Evolutionary conservation across 768 basidiomycete genomes (phyloP).

Genomic region (Panus rudis): DNA sequence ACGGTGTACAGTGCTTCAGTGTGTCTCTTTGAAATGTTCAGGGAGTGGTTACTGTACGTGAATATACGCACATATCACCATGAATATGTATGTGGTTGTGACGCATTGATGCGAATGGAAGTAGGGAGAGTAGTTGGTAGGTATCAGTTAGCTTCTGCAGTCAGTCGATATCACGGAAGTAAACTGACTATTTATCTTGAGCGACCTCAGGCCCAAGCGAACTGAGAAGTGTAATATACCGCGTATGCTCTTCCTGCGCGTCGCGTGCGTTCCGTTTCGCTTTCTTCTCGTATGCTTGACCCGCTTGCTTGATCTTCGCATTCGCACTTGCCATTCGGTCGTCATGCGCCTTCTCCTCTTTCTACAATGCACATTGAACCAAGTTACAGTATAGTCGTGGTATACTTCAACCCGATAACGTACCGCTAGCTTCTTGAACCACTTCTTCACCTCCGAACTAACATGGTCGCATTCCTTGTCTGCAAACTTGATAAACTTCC

Average conservation of each 20-base stretch:
- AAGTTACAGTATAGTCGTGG: neutral
- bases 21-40: conserved; percentile 57
- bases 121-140: no score
- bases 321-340: conserved; percentile 62
- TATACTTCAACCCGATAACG: conserved; percentile 28
- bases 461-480: conserved; percentile 67
- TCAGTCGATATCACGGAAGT: neutral
- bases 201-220: conserved; percentile 71
- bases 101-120: no score
- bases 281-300: conserved; percentile 73
- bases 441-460: conserved; percentile 69
- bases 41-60: conserved; percentile 52
- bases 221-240: conserved; percentile 69
- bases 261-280: conserved; percentile 66
- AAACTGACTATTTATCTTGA: conserved; percentile 72
- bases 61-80: neutral
- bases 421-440: conserved; percentile 81
- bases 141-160: no score
- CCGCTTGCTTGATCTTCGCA: conserved; percentile 72
- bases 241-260: conserved; percentile 65
- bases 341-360: conserved; percentile 75
- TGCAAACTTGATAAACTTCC: conserved; percentile 66
- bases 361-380: conserved; percentile 38
- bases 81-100: neutral
- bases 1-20: conserved; percentile 49